A percentile compares a stretch with the other conserved stretches of the same genome.
These are phyloP conservation scores for Apiotrichum mycotoxinovorans DNA, from an alignment of 1,284 basidiomycete species.

Conservation along the genomic window DNA sequence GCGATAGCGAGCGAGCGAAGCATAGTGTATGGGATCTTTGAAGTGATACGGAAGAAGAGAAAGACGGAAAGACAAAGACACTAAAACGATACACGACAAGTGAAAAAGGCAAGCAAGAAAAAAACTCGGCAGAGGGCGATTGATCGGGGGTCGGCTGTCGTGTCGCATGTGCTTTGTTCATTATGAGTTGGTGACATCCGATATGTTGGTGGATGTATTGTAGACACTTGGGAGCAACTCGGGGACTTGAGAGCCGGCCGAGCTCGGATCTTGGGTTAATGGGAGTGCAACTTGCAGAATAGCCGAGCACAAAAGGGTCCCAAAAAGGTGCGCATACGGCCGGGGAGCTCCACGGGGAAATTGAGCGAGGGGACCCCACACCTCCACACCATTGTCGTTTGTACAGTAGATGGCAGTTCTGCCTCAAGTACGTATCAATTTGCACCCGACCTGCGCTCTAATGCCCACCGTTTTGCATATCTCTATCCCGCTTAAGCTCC, in stretches of 20 bases:
- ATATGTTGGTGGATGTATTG: no score
- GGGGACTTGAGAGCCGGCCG: background rate
- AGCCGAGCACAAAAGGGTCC: background rate
- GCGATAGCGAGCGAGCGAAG: slow-evolving; percentile 6
- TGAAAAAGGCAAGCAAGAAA: no score
- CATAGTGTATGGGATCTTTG: slow-evolving; percentile 2
- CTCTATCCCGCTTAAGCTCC: no score
- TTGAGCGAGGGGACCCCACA: no score
- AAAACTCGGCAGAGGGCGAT: no score
- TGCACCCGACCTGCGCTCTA: no score
- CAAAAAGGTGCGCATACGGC: background rate
- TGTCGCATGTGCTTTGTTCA: background rate
- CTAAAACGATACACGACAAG: slow-evolving; percentile 5
- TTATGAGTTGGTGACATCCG: background rate
- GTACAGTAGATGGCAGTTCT: no score
- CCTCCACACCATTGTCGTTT: no score
- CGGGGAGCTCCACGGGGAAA: no score
- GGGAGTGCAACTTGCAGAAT: no score
- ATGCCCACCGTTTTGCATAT: no score
- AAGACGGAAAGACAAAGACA: slow-evolving; percentile 4
- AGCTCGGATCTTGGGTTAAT: slow-evolving; percentile 4
- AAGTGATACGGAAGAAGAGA: slow-evolving; percentile 9
- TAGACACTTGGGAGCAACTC: background rate
- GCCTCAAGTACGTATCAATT: no score
- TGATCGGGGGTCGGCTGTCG: background rate